Evolutionary conservation across 1,139 yeast genomes (phyloP), one percentile per base, ranked within the genome.

Genomic region (Kodamaea derodonti): DNA sequence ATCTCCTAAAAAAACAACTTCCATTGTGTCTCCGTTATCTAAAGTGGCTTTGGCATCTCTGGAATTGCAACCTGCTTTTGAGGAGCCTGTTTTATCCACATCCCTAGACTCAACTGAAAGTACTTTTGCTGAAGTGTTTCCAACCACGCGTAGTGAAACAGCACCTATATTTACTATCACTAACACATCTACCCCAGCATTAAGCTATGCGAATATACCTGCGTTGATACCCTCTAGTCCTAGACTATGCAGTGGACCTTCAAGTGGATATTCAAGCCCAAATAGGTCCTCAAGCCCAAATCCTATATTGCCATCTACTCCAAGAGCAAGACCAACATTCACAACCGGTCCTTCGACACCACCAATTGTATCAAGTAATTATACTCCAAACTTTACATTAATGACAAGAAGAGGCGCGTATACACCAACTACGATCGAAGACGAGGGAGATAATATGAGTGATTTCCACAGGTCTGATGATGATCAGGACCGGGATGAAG

Each of bases 391-490:
- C 14, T 29, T 40, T 18, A 7, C 28, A 23, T 11, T 18, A 27
- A n/a, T 17, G 9, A 9, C 31, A 20, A 23, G 45, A 39, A 24
- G 39, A 41, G n/a, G 28, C 8, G 12, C 28, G 5, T 15, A 22
- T 10, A 20, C 34, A 15, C 12, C 15, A 12, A 25, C 23, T 25
- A 18, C 9, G 14, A 26, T 47, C 14, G 65, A 60, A 10, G 54
- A 55, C 10, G 61, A 55, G 24, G 64, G 58, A 7, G 65, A 57
- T 39, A 52, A 60, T 33, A 38, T 62, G 34, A 58, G 66, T 35
- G 68, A 60, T 33, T 52, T 63, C 20, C 65, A 61, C 35, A 52
- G 56, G 30, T 61, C 67, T 2, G 72, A 65, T 33, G 69, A 63
- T 30, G 72, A 65, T 3, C 55, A 48, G 14, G 60, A 49, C 3